Evolutionary conservation across 495 filamentous ascomycete genomes (phyloP).

Genomic region (Penicillium canescens): DNA sequence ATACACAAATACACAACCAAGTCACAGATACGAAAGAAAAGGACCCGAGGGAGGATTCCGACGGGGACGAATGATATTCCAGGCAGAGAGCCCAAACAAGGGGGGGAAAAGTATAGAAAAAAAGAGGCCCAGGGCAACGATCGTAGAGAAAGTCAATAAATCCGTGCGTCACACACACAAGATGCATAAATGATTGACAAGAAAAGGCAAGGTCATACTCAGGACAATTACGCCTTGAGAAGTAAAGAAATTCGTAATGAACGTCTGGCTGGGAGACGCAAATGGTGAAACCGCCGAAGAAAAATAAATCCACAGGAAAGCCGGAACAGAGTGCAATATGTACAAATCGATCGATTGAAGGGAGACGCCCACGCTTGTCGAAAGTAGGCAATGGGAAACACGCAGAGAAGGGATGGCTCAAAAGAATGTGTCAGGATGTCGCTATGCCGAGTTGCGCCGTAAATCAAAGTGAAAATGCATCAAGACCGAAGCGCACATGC

Average conservation of each 20-base stretch:
- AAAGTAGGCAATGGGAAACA: slow-evolving; percentile 23
- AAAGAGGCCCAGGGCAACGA: slow-evolving; percentile 19
- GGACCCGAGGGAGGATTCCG: slow-evolving; percentile 20
- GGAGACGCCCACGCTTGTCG: slow-evolving; percentile 11
- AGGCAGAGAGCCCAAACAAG: slow-evolving; percentile 13
- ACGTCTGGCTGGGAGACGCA: slow-evolving; percentile 20
- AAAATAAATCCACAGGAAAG: slow-evolving; percentile 25
- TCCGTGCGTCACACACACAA: slow-evolving; percentile 29
- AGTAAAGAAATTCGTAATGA: slow-evolving; percentile 47
- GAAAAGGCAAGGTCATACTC: slow-evolving; percentile 39
- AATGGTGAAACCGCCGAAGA: slow-evolving; percentile 16
- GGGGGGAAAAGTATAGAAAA: slow-evolving; percentile 12
- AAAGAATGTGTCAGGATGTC: slow-evolving; percentile 24
- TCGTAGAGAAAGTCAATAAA: slow-evolving; percentile 35
- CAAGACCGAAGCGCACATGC: slow-evolving; percentile 16
- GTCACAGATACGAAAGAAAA: slow-evolving; percentile 17
- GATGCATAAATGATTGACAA: slow-evolving; percentile 42
- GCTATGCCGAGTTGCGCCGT: slow-evolving; percentile 36
- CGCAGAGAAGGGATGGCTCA: slow-evolving; percentile 18
- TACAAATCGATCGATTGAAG: slow-evolving; percentile 21
- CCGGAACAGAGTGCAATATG: slow-evolving; percentile 22
- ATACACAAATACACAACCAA: slow-evolving; percentile 15
- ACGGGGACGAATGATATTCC: slow-evolving; percentile 27
- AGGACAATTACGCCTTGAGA: slow-evolving; percentile 27
- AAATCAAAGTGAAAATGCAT: slow-evolving; percentile 27